Evolutionary conservation across 805 yeast genomes (phyloP).

Genomic region (Saturnispora kantuleensis): DNA sequence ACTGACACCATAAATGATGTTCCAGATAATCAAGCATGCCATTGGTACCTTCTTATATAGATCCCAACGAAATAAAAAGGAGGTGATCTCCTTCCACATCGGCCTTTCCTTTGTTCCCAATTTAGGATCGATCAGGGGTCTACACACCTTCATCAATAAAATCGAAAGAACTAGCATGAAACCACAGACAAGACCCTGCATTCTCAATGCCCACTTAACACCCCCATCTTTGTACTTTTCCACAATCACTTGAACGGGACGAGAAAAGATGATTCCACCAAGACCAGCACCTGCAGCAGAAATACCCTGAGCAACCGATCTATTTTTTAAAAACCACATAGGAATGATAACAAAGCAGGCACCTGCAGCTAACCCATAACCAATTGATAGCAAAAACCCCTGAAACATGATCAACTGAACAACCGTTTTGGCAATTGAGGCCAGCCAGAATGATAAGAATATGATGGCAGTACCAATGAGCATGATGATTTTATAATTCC

Average conservation of each 20-base stretch:
- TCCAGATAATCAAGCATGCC: slow-evolving; percentile 19
- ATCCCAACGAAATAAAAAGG: slow-evolving; percentile 11
- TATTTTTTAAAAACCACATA: slow-evolving; percentile 38
- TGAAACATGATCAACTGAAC: slow-evolving; percentile 41
- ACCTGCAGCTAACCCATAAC: slow-evolving; percentile 32
- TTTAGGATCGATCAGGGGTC: slow-evolving; percentile 15
- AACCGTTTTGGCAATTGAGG: slow-evolving; percentile 32
- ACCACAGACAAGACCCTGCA: slow-evolving; percentile 29
- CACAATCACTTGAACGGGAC: slow-evolving; percentile 34
- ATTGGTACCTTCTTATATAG: slow-evolving; percentile 18
- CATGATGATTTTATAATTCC: slow-evolving; percentile 42
- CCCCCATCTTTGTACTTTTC: slow-evolving; percentile 20
- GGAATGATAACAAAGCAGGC: slow-evolving; percentile 31
- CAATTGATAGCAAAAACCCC: slow-evolving; percentile 36
- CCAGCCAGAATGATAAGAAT: slow-evolving; percentile 34
- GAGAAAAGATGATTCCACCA: slow-evolving; percentile 40
- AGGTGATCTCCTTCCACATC: slow-evolving; percentile 14
- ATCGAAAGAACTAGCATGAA: slow-evolving; percentile 16
- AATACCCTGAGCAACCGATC: slow-evolving; percentile 40
- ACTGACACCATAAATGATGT: slow-evolving; percentile 22
- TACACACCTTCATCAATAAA: slow-evolving; percentile 17
- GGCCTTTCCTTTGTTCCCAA: slow-evolving; percentile 11
- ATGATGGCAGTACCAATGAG: slow-evolving; percentile 31
- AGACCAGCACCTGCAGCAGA: slow-evolving; percentile 43
- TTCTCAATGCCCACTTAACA: slow-evolving; percentile 34